These are phyloP conservation scores for Metarhizium robertsii DNA, from an alignment of 2,329 filamentous ascomycete genomes.

Conservation along the genomic window DNA sequence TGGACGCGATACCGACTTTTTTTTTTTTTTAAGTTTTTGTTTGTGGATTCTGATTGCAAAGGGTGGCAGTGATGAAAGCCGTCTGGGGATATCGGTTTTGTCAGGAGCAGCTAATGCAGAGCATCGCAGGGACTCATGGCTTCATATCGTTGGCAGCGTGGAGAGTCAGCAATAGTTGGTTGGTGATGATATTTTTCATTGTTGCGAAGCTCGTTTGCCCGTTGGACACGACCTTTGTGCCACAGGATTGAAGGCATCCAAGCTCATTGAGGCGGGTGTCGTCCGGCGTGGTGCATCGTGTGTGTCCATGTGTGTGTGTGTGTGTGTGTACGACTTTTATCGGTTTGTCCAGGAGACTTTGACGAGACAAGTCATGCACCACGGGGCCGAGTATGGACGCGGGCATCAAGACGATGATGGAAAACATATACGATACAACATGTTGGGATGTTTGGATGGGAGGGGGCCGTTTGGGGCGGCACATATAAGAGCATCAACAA, in stretches of 20 bases:
- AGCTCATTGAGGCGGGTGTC: background rate
- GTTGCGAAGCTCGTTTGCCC: background rate
- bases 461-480: too few relatives aligned
- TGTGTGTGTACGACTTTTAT: background rate
- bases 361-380: background rate
- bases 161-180: background rate
- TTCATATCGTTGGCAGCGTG: background rate
- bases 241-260: conserved; percentile 2
- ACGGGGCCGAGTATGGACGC: too few relatives aligned
- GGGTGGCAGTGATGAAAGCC: background rate
- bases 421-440: too few relatives aligned
- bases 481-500: too few relatives aligned
- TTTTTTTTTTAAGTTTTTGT: too few relatives aligned
- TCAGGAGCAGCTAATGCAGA: background rate
- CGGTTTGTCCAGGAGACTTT: background rate
- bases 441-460: too few relatives aligned
- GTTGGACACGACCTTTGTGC: conserved; percentile 1
- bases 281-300: background rate
- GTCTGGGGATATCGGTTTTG: too few relatives aligned
- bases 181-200: background rate
- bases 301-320: background rate
- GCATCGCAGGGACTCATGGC: background rate
- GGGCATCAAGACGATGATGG: too few relatives aligned
- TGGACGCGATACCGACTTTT: background rate
- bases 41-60: background rate